A percentile compares a stretch with the other conserved stretches of the same genome.
Evolutionary conservation across 495 filamentous ascomycete genomes (phyloP).

Genomic region (Pyronema domesticum): DNA sequence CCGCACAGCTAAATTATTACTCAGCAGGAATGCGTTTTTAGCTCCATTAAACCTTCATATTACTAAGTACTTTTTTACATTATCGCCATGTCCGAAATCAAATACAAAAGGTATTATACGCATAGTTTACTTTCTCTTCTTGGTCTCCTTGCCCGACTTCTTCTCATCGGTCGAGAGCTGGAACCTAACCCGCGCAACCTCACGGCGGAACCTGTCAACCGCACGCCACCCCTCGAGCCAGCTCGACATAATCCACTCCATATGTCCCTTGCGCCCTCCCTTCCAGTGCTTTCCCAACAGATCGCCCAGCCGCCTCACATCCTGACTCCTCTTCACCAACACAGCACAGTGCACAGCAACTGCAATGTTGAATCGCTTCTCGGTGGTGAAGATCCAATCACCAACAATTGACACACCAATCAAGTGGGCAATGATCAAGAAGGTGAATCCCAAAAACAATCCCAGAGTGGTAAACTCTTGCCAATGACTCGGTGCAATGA

Average conservation of each 20-base stretch:
- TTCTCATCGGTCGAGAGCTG: constrained; percentile 6
- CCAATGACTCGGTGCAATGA: constrained; percentile 10
- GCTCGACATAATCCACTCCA: neutral
- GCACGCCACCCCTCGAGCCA: constrained; percentile 24
- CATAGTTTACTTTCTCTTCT: constrained; percentile 9
- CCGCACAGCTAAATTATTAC: too few relatives aligned
- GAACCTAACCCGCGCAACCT: constrained; percentile 19
- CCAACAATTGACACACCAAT: constrained; percentile 5
- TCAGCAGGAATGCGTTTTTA: too few relatives aligned
- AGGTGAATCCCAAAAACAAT: constrained; percentile 13
- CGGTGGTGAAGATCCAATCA: constrained; percentile 13
- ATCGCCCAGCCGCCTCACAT: constrained; percentile 16
- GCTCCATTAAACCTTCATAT: too few relatives aligned
- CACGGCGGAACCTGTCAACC: constrained; percentile 14
- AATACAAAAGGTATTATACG: too few relatives aligned
- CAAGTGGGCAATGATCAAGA: constrained; percentile 11
- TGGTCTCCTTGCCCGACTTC: constrained; percentile 3
- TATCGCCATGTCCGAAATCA: too few relatives aligned
- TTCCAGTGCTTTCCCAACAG: constrained; percentile 17
- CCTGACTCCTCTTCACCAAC: constrained; percentile 22
- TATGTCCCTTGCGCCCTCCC: constrained; percentile 7
- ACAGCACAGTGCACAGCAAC: constrained; percentile 19
- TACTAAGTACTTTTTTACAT: too few relatives aligned
- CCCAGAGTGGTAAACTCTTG: constrained; percentile 8
- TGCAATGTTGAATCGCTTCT: constrained; percentile 22